Conservation (phyloP, 2,329 filamentous ascomycete species). For the Leptodontidium sp. region DNA sequence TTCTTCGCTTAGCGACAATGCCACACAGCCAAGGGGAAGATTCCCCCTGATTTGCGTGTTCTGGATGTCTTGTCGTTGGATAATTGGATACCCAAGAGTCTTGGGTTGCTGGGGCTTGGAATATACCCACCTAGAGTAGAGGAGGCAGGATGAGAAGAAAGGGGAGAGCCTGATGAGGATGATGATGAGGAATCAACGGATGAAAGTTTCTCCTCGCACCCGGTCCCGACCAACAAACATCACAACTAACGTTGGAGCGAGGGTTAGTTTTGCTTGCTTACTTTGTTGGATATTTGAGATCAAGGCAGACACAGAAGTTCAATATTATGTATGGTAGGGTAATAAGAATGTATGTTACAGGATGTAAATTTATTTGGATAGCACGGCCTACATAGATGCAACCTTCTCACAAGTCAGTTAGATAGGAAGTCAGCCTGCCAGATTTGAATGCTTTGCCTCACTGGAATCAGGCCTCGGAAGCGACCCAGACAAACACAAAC, state of each 20-base stretch:
- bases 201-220: no score
- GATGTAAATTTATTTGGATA: slow-evolving; percentile 3
- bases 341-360: background rate
- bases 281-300: slow-evolving; percentile 1
- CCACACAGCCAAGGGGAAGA: slow-evolving; percentile 25
- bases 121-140: background rate
- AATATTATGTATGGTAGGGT: background rate
- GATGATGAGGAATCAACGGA: background rate
- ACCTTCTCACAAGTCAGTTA: background rate
- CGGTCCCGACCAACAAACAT: background rate
- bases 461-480: slow-evolving; percentile 3
- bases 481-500: background rate
- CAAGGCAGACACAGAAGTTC: background rate
- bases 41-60: slow-evolving; percentile 3
- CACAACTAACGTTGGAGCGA: background rate
- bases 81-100: background rate
- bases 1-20: slow-evolving; percentile 19
- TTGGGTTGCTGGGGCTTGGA: background rate
- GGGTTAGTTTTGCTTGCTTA: no score
- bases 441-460: slow-evolving; percentile 16
- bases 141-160: background rate
- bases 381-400: background rate
- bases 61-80: background rate
- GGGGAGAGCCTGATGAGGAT: no score
- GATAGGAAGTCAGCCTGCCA: background rate